phyloP scores from a whole-genome alignment of 495 filamentous ascomycete genomes.

The Hypoxylon fuscum region DNA sequence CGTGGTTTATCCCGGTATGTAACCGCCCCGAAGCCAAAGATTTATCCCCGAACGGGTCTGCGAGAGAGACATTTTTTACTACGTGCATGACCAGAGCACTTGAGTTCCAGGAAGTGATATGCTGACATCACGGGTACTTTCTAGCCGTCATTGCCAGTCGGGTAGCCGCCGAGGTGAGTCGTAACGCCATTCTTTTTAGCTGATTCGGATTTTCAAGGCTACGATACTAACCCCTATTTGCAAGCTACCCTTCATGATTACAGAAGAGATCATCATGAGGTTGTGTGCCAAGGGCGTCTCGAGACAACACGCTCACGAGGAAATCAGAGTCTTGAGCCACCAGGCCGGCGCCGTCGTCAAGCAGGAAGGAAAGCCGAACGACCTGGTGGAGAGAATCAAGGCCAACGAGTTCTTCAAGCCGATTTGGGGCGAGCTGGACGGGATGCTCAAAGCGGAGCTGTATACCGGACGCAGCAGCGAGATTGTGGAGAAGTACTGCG shows the following conservation, averaged over 20 bases:
- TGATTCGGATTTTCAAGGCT: too few relatives aligned
- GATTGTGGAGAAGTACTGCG: too few relatives aligned
- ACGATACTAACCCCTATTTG: too few relatives aligned
- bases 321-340: slow-evolving; percentile 89
- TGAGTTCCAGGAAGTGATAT: slow-evolving; percentile 67
- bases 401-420: slow-evolving; percentile 80
- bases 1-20: slow-evolving; percentile 84
- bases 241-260: slow-evolving; percentile 43
- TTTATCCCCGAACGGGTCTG: too few relatives aligned
- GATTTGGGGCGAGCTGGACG: slow-evolving; percentile 79
- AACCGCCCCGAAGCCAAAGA: too few relatives aligned
- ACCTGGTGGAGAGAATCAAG: slow-evolving; percentile 84
- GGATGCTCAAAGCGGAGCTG: slow-evolving; percentile 72
- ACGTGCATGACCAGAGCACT: too few relatives aligned
- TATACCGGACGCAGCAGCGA: slow-evolving; percentile 72
- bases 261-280: slow-evolving; percentile 79
- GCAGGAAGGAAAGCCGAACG: slow-evolving; percentile 76
- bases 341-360: slow-evolving; percentile 85
- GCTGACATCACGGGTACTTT: too few relatives aligned
- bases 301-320: slow-evolving; percentile 91
- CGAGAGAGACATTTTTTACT: too few relatives aligned
- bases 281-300: slow-evolving; percentile 77
- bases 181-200: too few relatives aligned
- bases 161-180: too few relatives aligned
- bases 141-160: too few relatives aligned